Base-by-base conservation (phyloP, 345 rosid species). In the Citrus cavaleriei region DNA sequence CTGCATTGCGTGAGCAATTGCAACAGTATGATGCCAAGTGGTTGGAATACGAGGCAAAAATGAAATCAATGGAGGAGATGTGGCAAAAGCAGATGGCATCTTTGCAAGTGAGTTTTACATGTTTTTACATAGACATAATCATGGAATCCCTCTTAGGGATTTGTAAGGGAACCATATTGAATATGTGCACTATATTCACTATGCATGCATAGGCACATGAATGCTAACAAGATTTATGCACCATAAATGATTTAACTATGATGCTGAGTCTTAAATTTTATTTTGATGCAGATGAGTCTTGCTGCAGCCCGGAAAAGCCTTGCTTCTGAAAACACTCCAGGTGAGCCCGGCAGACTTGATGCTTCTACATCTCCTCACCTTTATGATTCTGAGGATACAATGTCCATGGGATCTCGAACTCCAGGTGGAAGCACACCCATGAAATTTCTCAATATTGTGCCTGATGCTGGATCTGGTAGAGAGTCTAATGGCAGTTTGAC, bases 31-130 rank as follows among this genome's bases (percentile, higher is more conserved):
- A 92, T 78, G 87, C 85, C 65, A 91, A 86, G 82, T 93, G 97
- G 97, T 86, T 83, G 2, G 98, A 93, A 6, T 92, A 94, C 21
- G 98, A 96, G 87, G 82, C 83, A 51, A 96, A 87, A 85, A 92
- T 96, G 98, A 94, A 94, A 87, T 85, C 93, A 22, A 93, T 92
- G 97, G 99, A 96, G 86, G 98, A 94, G 77, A 87, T 87, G 81
- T 97, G 98, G 98, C 93, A 92, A 83, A 92, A 87, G 83, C 98
- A 97, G 84, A 91, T 97, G 94, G 82, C 87, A 12, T 89, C 99
- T 21, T 83, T 93, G 87, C 99, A 94, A 84, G 99, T 91, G 77
- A 88, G 91, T 73, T 74, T 70, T 70, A 72, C 68, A 69, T 55
- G 8, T 34, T 69, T 0, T 1, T 22, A 35, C 61, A 28, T 22